Evolutionary conservation across 495 filamentous ascomycete genomes (phyloP).

Genomic region (Aspergillus sclerotioniger): DNA sequence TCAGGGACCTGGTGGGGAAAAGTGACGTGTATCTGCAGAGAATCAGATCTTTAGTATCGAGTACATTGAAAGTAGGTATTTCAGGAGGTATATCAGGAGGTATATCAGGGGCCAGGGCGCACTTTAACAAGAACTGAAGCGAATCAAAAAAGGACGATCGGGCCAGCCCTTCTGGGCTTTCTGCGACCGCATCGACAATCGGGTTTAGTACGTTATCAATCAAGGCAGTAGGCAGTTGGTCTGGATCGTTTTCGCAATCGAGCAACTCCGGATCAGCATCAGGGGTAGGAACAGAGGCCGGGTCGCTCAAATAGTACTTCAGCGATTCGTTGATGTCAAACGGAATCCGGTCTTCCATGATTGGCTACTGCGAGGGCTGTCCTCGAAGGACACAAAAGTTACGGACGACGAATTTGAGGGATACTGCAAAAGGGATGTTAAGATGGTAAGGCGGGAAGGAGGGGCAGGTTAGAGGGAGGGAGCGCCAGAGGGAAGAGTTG

Average conservation of each 20-base stretch:
- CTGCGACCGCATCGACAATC: slow-evolving; percentile 90
- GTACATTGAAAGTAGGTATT: slow-evolving; percentile 34
- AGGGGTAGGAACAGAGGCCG: slow-evolving; percentile 74
- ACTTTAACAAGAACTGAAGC: slow-evolving; percentile 95
- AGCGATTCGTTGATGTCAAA: slow-evolving; percentile 96
- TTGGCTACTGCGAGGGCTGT: slow-evolving; percentile 24
- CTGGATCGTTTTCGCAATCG: slow-evolving; percentile 89
- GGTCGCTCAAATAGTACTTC: slow-evolving; percentile 93
- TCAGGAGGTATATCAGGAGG: slow-evolving; percentile 42
- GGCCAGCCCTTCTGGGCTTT: slow-evolving; percentile 82
- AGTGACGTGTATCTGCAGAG: slow-evolving; percentile 74
- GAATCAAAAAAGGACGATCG: slow-evolving; percentile 82
- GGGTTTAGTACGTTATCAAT: slow-evolving; percentile 86
- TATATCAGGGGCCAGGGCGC: slow-evolving; percentile 63
- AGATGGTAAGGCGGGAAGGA: background rate
- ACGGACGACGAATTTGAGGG: slow-evolving; percentile 12
- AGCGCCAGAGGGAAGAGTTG: slow-evolving; percentile 6
- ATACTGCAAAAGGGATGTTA: background rate
- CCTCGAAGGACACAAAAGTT: slow-evolving; percentile 17
- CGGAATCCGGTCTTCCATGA: slow-evolving; percentile 71
- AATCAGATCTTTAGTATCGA: slow-evolving; percentile 63
- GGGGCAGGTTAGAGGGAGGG: slow-evolving; percentile 17
- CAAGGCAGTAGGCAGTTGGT: slow-evolving; percentile 69
- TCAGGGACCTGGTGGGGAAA: slow-evolving; percentile 75
- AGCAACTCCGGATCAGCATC: slow-evolving; percentile 82